Evolutionary conservation across 805 yeast genomes (phyloP).

Genomic region (Lachancea kluyveri): DNA sequence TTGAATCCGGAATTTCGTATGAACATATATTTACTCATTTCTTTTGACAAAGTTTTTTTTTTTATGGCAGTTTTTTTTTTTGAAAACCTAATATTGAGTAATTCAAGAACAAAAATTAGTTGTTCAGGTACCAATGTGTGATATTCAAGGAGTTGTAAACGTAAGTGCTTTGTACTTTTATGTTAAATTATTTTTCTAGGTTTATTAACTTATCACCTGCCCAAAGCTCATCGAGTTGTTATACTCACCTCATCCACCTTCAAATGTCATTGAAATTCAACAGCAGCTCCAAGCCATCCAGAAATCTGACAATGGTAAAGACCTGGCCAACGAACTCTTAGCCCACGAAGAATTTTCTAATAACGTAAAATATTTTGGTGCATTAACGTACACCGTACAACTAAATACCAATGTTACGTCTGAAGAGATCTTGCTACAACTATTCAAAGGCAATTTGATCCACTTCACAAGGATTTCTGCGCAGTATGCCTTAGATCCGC

Average conservation of each 20-base stretch:
- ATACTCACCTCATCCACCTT: conserved; percentile 24
- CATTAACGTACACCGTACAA: conserved; percentile 31
- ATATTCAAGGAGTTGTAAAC: conserved; percentile 4
- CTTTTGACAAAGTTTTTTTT: too few species aligned
- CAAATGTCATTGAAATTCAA: conserved; percentile 27
- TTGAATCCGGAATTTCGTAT: too few species aligned
- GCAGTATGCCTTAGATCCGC: conserved; percentile 14
- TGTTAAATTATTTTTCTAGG: too few species aligned
- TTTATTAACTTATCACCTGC: conserved; percentile 1
- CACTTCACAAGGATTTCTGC: conserved; percentile 17
- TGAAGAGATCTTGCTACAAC: conserved; percentile 15
- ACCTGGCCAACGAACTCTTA: conserved; percentile 25
- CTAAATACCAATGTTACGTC: conserved; percentile 16
- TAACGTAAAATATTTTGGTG: conserved; percentile 31
- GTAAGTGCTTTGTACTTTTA: conserved; percentile 1
- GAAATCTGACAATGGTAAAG: conserved; percentile 25
- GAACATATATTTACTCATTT: too few species aligned
- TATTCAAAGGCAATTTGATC: conserved; percentile 22
- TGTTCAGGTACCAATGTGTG: conserved; percentile 5
- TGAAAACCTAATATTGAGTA: too few species aligned
- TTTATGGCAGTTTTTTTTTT: too few species aligned
- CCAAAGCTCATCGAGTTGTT: conserved; percentile 22
- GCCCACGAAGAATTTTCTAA: conserved; percentile 14
- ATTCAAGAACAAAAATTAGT: too few species aligned
- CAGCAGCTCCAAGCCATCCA: conserved; percentile 26